These are phyloP conservation scores for Brassica hybrid DNA, from an alignment of 441 rosid species.

Conservation along the genomic window DNA sequence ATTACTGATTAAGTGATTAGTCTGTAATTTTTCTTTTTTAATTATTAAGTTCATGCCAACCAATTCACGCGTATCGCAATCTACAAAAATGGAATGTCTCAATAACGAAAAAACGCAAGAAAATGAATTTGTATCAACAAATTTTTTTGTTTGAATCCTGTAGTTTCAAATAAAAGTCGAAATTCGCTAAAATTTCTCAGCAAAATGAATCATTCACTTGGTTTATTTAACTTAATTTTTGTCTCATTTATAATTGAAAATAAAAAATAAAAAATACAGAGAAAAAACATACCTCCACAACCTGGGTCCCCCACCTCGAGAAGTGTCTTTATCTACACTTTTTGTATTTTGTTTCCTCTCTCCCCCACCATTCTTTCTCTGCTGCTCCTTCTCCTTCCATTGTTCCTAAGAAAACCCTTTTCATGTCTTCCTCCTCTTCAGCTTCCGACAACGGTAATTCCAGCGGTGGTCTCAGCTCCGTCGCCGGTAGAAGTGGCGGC, in stretches of 20 bases:
- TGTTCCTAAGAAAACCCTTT: slow-evolving; percentile 15
- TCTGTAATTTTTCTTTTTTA: too few species aligned
- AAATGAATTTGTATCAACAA: not conserved
- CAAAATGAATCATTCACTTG: not conserved
- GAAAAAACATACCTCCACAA: slow-evolving; percentile 29
- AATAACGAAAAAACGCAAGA: not conserved
- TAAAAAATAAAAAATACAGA: not conserved
- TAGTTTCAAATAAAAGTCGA: not conserved
- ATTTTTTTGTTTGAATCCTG: not conserved
- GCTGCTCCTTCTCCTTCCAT: slow-evolving; percentile 25
- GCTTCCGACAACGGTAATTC: slow-evolving; percentile 47
- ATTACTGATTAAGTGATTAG: too few species aligned
- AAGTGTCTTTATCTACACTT: slow-evolving; percentile 69
- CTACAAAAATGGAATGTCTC: too few species aligned
- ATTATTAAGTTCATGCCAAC: too few species aligned
- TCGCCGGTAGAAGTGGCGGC: slow-evolving; percentile 38
- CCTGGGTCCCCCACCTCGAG: slow-evolving; percentile 64
- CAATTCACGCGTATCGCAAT: too few species aligned
- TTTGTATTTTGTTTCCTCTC: slow-evolving; percentile 60
- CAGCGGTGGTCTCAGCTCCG: slow-evolving; percentile 43
- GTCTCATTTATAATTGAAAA: not conserved
- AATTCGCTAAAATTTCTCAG: not conserved
- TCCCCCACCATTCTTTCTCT: slow-evolving; percentile 44
- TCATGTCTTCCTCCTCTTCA: slow-evolving; percentile 57
- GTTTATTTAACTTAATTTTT: not conserved